Conservation (phyloP, 257 asterid genomes). For the Solanum virginianum region DNA sequence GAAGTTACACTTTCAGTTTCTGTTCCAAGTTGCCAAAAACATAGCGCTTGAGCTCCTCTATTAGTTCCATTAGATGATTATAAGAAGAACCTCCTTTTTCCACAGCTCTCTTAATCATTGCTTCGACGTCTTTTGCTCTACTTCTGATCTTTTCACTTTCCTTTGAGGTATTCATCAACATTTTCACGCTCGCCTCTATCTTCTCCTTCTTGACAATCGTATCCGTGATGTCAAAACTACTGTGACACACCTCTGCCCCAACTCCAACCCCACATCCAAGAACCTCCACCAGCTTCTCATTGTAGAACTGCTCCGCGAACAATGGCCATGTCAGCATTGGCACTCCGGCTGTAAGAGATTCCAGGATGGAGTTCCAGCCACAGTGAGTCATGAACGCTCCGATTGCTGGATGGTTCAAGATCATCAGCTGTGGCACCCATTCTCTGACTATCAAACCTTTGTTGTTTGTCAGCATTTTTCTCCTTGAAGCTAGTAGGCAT, state of each 20-base stretch:
- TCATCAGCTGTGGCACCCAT: slow-evolving; percentile 16
- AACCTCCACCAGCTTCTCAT: slow-evolving; percentile 7
- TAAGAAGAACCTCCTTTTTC: slow-evolving; percentile 9
- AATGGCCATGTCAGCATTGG: slow-evolving; percentile 27
- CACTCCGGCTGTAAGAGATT: slow-evolving; percentile 12
- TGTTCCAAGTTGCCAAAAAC: not conserved
- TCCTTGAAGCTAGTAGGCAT: slow-evolving; percentile 12
- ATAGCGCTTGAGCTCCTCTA: not conserved
- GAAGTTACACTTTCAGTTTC: not conserved
- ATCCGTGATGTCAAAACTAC: not conserved
- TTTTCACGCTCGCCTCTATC: not conserved
- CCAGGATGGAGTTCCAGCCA: slow-evolving; percentile 21
- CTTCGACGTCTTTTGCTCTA: not conserved
- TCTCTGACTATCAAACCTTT: slow-evolving; percentile 13
- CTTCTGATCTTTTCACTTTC: slow-evolving; percentile 4
- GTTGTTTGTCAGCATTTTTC: not conserved
- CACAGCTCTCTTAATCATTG: not conserved
- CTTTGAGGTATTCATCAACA: not conserved
- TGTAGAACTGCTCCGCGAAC: slow-evolving; percentile 17
- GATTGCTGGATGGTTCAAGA: slow-evolving; percentile 6
- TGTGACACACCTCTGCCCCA: slow-evolving; percentile 4
- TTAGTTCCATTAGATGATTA: not conserved
- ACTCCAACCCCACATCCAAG: slow-evolving; percentile 5
- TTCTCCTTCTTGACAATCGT: not conserved
- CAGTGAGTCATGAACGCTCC: slow-evolving; percentile 25